These are phyloP conservation scores for Dentipellis fragilis DNA, from an alignment of 768 basidiomycete genomes.

Conservation along the genomic window DNA sequence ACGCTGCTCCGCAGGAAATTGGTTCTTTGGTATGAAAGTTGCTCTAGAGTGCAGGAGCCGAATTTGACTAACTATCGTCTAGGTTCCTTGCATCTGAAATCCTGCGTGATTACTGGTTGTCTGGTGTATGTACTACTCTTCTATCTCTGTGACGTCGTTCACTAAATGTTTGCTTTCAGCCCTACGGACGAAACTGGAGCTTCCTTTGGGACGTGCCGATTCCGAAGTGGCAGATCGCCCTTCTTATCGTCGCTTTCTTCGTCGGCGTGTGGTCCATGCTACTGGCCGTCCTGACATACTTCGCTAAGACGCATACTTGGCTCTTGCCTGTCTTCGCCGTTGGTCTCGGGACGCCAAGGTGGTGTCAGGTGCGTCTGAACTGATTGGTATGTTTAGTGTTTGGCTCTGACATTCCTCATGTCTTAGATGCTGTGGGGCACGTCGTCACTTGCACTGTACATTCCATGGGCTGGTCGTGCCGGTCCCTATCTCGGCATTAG, in stretches of 20 bases:
- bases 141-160: neutral
- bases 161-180: slow-evolving; percentile 29
- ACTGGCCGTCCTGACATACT: slow-evolving; percentile 66
- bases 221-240: slow-evolving; percentile 71
- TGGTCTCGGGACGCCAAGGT: slow-evolving; percentile 85
- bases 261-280: slow-evolving; percentile 75
- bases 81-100: slow-evolving; percentile 82
- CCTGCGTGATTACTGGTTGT: slow-evolving; percentile 87
- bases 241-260: slow-evolving; percentile 80
- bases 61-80: neutral
- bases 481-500: slow-evolving; percentile 88
- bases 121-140: slow-evolving; percentile 48
- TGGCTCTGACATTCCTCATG: slow-evolving; percentile 3
- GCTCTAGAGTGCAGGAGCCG: neutral
- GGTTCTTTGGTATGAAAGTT: slow-evolving; percentile 54
- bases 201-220: slow-evolving; percentile 86
- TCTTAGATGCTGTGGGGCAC: slow-evolving; percentile 87
- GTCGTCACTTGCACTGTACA: slow-evolving; percentile 84
- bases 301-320: slow-evolving; percentile 95
- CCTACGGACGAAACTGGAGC: slow-evolving; percentile 89
- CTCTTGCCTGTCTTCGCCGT: slow-evolving; percentile 90
- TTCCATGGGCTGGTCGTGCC: slow-evolving; percentile 81
- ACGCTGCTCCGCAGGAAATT: slow-evolving; percentile 87
- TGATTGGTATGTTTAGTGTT: neutral
- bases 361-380: slow-evolving; percentile 68